These are phyloP conservation scores for Claviceps humidiphila DNA, from an alignment of 2,329 filamentous ascomycete species.

Conservation along the genomic window DNA sequence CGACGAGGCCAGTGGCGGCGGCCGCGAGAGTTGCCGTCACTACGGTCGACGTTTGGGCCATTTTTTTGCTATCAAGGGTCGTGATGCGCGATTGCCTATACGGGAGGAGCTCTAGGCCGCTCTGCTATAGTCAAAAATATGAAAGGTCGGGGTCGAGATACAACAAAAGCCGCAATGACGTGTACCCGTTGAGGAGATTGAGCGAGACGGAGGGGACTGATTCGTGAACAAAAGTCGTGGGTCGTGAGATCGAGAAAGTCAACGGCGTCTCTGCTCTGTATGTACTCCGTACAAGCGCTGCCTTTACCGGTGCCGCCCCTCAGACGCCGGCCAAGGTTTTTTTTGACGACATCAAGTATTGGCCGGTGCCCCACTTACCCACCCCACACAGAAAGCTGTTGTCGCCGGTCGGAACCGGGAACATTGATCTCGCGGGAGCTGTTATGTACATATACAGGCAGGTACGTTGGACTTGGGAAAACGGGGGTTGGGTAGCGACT, in stretches of 20 bases:
- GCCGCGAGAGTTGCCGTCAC: slow-evolving; percentile 50
- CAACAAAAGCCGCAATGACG: neutral
- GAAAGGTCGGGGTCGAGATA: neutral
- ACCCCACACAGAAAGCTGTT: too few relatives aligned
- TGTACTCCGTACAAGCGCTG: too few relatives aligned
- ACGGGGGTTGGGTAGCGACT: too few relatives aligned
- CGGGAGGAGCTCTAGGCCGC: neutral
- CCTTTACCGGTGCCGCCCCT: too few relatives aligned
- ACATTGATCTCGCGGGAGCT: too few relatives aligned
- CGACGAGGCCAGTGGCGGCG: slow-evolving; percentile 44
- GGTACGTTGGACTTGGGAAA: too few relatives aligned
- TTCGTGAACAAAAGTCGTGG: neutral
- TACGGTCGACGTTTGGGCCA: slow-evolving; percentile 40
- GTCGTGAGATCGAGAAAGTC: neutral
- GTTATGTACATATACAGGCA: too few relatives aligned
- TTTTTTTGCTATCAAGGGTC: slow-evolving; percentile 10
- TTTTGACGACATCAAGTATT: too few relatives aligned
- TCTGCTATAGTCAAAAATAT: neutral
- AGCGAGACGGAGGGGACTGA: neutral
- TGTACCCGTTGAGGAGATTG: neutral
- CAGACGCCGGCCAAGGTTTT: too few relatives aligned
- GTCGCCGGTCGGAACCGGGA: too few relatives aligned
- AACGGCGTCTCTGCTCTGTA: neutral
- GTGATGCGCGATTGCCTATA: slow-evolving; percentile 1
- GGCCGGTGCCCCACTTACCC: too few relatives aligned